These are phyloP conservation scores for Spinellus fusiger DNA, from an alignment of 192 early-diverging fungal species.

Conservation along the genomic window DNA sequence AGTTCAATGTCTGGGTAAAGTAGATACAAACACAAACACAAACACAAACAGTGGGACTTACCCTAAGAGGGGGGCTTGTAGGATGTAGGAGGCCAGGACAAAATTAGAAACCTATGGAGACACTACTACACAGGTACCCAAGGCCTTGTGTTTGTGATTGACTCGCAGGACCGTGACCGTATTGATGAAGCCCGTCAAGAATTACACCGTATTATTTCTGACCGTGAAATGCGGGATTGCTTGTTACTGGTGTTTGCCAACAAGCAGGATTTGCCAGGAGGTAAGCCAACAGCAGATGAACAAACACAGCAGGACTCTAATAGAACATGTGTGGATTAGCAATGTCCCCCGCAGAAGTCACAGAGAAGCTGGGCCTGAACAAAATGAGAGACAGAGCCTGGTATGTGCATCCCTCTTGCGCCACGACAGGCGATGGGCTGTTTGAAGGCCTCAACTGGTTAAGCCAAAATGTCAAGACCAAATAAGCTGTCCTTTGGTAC, in stretches of 20 bases:
- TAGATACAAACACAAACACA: conserved; percentile 23
- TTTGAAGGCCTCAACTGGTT: conserved; percentile 84
- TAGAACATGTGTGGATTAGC: not conserved
- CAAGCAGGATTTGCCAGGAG: conserved; percentile 31
- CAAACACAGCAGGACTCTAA: not conserved
- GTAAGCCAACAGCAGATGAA: not conserved
- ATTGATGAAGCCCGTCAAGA: conserved; percentile 83
- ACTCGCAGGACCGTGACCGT: conserved; percentile 81
- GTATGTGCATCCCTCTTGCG: conserved; percentile 88
- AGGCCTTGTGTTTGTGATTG: conserved; percentile 85
- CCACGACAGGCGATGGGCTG: conserved; percentile 76
- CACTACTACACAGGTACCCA: conserved; percentile 86
- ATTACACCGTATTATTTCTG: conserved; percentile 79
- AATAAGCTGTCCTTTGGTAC: too few relatives aligned
- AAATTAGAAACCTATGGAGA: conserved; percentile 84
- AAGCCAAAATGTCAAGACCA: conserved; percentile 58
- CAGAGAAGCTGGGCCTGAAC: conserved; percentile 83
- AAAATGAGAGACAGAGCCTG: conserved; percentile 84
- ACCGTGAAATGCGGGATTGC: conserved; percentile 81
- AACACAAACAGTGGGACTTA: not conserved
- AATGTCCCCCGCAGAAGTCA: conserved; percentile 92
- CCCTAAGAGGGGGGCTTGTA: too few relatives aligned
- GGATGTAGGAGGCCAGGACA: conserved; percentile 91
- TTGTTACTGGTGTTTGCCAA: conserved; percentile 72
- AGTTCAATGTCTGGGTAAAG: conserved; percentile 43